These are phyloP conservation scores for Psophocarpus tetragonolobus DNA, from an alignment of 306 rosid species.

Conservation along the genomic window DNA sequence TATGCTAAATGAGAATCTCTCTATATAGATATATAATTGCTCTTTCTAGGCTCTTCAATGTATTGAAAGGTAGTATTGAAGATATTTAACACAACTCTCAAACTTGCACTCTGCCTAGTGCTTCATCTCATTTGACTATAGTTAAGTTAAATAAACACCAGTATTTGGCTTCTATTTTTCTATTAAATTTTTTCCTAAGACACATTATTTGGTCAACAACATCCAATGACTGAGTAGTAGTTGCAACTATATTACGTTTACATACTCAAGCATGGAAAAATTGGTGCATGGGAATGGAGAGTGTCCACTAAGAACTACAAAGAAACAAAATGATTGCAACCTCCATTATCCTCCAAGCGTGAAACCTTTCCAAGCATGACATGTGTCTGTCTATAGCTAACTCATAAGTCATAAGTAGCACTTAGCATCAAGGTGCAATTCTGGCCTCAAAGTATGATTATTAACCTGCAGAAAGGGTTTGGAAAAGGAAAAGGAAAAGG, in stretches of 20 bases:
- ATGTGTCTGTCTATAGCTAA: not conserved
- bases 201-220: conserved; percentile 19
- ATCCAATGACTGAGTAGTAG: conserved; percentile 30
- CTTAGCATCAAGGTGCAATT: not conserved
- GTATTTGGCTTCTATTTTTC: not conserved
- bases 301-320: not conserved
- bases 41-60: not conserved
- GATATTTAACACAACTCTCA: not conserved
- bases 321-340: conserved; percentile 33
- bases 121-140: not conserved
- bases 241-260: conserved; percentile 16
- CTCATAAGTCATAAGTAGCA: not conserved
- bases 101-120: not conserved
- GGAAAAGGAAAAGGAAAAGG: too few species aligned
- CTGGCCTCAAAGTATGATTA: not conserved
- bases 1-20: not conserved
- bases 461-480: not conserved
- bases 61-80: not conserved
- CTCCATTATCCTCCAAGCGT: conserved; percentile 14
- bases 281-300: conserved; percentile 14
- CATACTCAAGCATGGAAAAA: conserved; percentile 1
- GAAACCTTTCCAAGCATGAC: not conserved
- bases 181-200: not conserved
- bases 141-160: not conserved
- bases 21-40: not conserved